A percentile compares a stretch with the other conserved stretches of the same genome.
Evolutionary conservation across 306 rosid species (phyloP).

Genomic region (Castanea mollissima): DNA sequence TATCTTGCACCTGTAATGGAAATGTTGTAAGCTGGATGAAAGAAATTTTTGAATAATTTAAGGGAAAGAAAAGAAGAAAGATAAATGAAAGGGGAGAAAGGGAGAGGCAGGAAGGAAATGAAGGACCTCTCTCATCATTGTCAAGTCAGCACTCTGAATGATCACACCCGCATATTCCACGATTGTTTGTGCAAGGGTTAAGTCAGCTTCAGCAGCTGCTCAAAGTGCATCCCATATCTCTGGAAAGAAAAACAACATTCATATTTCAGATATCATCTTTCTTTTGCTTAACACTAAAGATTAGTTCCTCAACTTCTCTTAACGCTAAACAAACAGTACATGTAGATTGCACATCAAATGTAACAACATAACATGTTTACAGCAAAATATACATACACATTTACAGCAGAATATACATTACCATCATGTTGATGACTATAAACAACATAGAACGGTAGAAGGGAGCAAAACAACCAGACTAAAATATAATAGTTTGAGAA

Average conservation of each 20-base stretch:
- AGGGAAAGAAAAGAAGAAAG: neutral
- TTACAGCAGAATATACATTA: neutral
- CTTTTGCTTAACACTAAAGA: neutral
- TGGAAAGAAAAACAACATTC: conserved; percentile 19
- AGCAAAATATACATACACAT: neutral
- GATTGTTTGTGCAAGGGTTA: conserved; percentile 82
- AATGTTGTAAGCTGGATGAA: neutral
- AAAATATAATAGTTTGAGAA: neutral
- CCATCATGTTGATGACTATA: neutral
- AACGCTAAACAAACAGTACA: neutral
- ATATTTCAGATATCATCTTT: neutral
- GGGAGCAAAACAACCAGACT: neutral
- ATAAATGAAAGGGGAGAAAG: neutral
- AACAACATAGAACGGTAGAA: neutral
- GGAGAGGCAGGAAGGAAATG: neutral
- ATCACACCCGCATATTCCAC: conserved; percentile 93
- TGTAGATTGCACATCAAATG: neutral
- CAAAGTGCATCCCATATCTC: conserved; percentile 99
- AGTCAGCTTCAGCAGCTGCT: conserved; percentile 95
- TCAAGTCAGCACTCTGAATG: conserved; percentile 86
- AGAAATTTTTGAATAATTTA: neutral
- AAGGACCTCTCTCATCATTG: conserved; percentile 88
- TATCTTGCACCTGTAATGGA: conserved; percentile 82
- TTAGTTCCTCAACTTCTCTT: neutral
- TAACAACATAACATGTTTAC: neutral